Evolutionary conservation across 768 basidiomycete genomes (phyloP), one percentile per base, ranked within the genome.

Genomic region (Amylocystis lapponica): DNA sequence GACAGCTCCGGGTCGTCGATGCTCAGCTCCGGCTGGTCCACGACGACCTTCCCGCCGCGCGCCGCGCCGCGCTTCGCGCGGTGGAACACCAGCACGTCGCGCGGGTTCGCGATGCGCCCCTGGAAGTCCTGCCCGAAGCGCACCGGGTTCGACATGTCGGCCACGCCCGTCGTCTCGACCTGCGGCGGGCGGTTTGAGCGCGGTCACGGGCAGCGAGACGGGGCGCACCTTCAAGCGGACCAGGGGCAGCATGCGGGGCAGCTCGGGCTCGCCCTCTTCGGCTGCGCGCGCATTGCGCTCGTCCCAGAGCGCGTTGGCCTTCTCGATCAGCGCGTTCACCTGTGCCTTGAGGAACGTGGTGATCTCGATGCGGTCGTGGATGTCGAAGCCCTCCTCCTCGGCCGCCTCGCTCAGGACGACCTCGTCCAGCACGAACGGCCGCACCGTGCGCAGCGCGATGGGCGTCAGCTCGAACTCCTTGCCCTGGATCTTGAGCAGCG

Each of bases 121-220:
- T 83, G 78, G 62, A 97, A 97, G 60, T 95, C 89, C 60, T 95
- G 93, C 1, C 96, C 95, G 60, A 99, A 96, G 9, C 96, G 85
- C 39, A 95, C 85, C 19, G 95, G 94, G 61, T 99, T 99, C 41
- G 87, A 91, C 67, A 91, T 91, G 54, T 90, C 87, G 44, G 79
- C 81, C 7, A 92, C 86, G 32, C 86, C 88, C 0, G 94, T 89
- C 0, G 91, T 94, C 59, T 95, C 91, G 14, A 95, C 91, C 86
- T 83, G 37, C n/a, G 11, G 17, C n/a, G n/a, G n/a, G n/a, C n/a
- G n/a, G n/a, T n/a, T n/a, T n/a, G n/a, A n/a, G n/a, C 9, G 21
- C 13, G 49, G 21, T 25, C 14, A 16, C 27, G 21, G 41, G 23
- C 16, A 37, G 20, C 23, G 21, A 9, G 9, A n/a, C 14, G 7